Evolutionary conservation across 495 filamentous ascomycete species (phyloP).

Genomic region (Penicillium taxi): DNA sequence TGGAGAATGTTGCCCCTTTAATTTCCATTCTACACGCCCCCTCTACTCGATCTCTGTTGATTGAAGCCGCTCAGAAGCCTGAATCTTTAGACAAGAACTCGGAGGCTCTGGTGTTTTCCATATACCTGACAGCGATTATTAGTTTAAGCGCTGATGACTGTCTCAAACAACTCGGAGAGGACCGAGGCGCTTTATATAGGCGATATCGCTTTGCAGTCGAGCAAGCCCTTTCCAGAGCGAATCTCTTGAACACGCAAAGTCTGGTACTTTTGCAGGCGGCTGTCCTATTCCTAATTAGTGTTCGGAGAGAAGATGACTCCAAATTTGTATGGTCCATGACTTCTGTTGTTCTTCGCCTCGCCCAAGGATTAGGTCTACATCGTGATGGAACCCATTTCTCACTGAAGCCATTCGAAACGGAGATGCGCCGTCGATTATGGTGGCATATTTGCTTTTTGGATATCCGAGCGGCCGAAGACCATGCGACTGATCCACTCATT

Average conservation of each 20-base stretch:
- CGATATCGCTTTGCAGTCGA: conserved; percentile 76
- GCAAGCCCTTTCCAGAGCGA: conserved; percentile 66
- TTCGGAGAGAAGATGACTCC: conserved; percentile 58
- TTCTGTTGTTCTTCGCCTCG: conserved; percentile 67
- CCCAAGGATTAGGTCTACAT: conserved; percentile 72
- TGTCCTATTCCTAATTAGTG: conserved; percentile 59
- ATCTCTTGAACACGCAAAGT: conserved; percentile 67
- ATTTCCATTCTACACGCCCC: conserved; percentile 60
- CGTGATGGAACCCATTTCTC: conserved; percentile 68
- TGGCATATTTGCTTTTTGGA: conserved; percentile 77
- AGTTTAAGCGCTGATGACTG: conserved; percentile 50
- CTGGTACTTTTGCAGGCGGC: conserved; percentile 70
- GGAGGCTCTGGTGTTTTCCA: conserved; percentile 69
- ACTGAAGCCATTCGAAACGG: conserved; percentile 67
- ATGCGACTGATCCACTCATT: conserved; percentile 72
- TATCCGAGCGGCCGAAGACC: conserved; percentile 69
- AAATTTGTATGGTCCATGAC: conserved; percentile 62
- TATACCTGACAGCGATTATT: conserved; percentile 69
- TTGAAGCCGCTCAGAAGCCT: conserved; percentile 39
- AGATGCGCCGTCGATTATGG: conserved; percentile 80
- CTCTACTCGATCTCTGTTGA: conserved; percentile 43
- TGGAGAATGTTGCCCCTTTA: conserved; percentile 66
- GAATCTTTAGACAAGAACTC: conserved; percentile 49
- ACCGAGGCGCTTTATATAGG: conserved; percentile 39
- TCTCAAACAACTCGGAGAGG: conserved; percentile 26